phyloP scores from a whole-genome alignment of 2,329 filamentous ascomycete species.

The Pseudocercospora fuligena region DNA sequence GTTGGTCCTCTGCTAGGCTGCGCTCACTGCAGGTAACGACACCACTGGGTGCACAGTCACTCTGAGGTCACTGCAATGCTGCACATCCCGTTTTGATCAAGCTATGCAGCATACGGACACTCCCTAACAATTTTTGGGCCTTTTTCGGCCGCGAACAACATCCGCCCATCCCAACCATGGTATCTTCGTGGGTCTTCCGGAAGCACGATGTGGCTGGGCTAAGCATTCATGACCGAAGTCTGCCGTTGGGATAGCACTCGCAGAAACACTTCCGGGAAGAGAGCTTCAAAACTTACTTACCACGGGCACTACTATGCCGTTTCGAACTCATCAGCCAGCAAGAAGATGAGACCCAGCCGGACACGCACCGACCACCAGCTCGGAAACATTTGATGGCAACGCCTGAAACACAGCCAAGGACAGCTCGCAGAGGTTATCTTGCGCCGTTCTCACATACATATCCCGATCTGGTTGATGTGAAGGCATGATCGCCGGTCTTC shows the following conservation, averaged over 20 bases:
- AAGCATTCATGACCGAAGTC: constrained; percentile 1
- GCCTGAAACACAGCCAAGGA: not conserved
- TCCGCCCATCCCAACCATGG: not conserved
- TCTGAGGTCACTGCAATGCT: not conserved
- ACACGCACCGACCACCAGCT: not conserved
- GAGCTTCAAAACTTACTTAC: not conserved
- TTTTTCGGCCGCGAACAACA: not conserved
- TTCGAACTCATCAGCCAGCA: not conserved
- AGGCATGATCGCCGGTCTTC: not conserved
- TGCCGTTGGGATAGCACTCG: not conserved
- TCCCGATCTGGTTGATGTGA: not conserved
- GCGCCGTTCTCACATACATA: not conserved
- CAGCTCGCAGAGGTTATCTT: not conserved
- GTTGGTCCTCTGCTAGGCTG: not conserved
- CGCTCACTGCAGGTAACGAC: not conserved
- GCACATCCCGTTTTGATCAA: not conserved
- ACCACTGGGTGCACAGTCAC: not conserved
- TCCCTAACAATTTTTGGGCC: not conserved
- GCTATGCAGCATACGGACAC: not conserved
- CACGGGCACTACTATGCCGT: not conserved
- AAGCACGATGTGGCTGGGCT: not conserved
- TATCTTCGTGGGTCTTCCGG: not conserved
- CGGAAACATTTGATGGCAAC: not conserved
- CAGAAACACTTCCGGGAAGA: constrained; percentile 3
- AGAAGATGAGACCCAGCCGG: not conserved